phyloP scores from a whole-genome alignment of 2,329 filamentous ascomycete species.

The Chaetomiaceae sp. region DNA sequence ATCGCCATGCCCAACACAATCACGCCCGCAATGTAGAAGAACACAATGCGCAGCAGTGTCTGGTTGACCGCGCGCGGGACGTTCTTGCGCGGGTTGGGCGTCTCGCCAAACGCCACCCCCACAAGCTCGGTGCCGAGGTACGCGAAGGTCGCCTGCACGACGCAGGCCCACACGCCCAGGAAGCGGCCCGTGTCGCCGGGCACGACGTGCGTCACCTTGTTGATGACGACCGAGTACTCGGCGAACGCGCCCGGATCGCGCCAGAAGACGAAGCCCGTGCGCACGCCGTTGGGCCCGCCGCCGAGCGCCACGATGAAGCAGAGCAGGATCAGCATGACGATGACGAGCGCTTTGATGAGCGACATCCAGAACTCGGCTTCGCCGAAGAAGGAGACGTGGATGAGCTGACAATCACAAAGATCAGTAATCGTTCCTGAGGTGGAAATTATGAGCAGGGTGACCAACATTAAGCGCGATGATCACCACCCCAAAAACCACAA shows the following conservation, averaged over 20 bases:
- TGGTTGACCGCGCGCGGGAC: constrained; percentile 63
- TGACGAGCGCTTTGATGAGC: constrained; percentile 39
- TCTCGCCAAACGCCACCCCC: constrained; percentile 63
- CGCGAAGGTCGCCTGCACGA: constrained; percentile 35
- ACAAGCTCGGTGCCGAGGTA: constrained; percentile 54
- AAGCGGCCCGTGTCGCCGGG: constrained; percentile 32
- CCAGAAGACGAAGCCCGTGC: constrained; percentile 41
- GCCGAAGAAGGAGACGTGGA: constrained; percentile 37
- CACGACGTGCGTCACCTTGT: constrained; percentile 13
- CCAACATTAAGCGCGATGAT: constrained; percentile 33
- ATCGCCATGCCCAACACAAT: constrained; percentile 62
- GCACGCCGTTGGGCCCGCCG: constrained; percentile 32
- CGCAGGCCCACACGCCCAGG: constrained; percentile 35
- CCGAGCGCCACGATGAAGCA: constrained; percentile 36
- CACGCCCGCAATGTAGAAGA: constrained; percentile 63
- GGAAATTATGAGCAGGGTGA: background rate
- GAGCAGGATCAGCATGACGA: constrained; percentile 34
- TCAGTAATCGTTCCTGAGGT: too few relatives aligned
- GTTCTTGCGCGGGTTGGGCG: constrained; percentile 60
- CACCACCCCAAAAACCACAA: constrained; percentile 30
- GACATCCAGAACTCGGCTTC: constrained; percentile 46
- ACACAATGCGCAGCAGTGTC: constrained; percentile 62
- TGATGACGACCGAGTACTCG: constrained; percentile 26
- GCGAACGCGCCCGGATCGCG: constrained; percentile 38
- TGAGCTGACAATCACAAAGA: constrained; percentile 22